A percentile compares a stretch with the other conserved stretches of the same genome.
Conservation (phyloP, 1,139 yeast species). For the Candida sanyaensis region DNA sequence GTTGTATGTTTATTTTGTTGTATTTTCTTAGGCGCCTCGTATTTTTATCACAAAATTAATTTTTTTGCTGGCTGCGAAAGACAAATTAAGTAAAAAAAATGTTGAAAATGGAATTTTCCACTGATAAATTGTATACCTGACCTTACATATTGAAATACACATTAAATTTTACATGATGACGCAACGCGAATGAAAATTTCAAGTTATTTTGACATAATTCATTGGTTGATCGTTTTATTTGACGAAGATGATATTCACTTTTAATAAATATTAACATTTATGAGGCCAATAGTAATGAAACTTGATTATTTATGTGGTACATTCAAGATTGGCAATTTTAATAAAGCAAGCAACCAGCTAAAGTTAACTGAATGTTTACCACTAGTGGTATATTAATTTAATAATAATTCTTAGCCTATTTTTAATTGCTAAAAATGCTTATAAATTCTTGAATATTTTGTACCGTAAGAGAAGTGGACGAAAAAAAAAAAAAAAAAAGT, state of each 20-base stretch:
- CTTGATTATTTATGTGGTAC: neutral
- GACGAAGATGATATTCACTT: neutral
- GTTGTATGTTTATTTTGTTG: neutral
- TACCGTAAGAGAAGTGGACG: too few relatives aligned
- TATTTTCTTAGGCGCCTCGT: constrained; percentile 6
- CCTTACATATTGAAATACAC: neutral
- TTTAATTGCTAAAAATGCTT: too few relatives aligned
- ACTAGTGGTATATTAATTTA: too few relatives aligned
- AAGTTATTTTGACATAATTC: neutral
- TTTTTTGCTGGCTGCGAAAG: constrained; percentile 10
- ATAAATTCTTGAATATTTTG: too few relatives aligned
- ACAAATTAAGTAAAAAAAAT: constrained; percentile 12
- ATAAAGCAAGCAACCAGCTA: neutral
- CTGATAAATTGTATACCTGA: neutral
- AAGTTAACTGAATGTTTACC: too few relatives aligned
- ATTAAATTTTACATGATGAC: neutral
- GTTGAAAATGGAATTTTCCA: neutral
- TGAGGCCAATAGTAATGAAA: too few relatives aligned
- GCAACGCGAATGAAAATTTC: neutral
- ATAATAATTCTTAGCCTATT: too few relatives aligned
- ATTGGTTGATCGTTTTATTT: too few relatives aligned
- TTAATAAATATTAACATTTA: too few relatives aligned
- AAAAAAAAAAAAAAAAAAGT: too few relatives aligned
- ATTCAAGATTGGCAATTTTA: neutral
- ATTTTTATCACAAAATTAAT: constrained; percentile 14